phyloP scores from a whole-genome alignment of 345 rosid genomes.

The Litchi chinensis region DNA sequence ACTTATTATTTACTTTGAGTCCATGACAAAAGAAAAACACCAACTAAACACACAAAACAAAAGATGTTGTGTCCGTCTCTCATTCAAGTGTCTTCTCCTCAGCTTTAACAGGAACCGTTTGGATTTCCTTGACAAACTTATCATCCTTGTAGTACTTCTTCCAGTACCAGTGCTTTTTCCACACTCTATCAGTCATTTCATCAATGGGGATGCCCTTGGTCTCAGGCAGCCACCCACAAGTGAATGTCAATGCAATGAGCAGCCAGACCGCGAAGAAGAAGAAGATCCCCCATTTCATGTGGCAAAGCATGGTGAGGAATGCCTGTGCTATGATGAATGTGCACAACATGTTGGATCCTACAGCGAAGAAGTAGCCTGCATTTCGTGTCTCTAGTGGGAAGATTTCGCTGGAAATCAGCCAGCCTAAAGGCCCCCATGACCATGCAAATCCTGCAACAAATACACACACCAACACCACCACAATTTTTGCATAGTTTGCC shows the following conservation, averaged over 20 bases:
- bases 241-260: slow-evolving; percentile 30
- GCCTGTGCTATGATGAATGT: slow-evolving; percentile 65
- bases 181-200: slow-evolving; percentile 55
- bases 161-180: slow-evolving; percentile 77
- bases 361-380: slow-evolving; percentile 55
- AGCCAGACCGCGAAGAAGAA: slow-evolving; percentile 62
- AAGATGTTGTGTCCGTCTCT: not conserved
- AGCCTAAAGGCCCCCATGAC: slow-evolving; percentile 82
- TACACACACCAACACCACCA: slow-evolving; percentile 45
- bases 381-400: slow-evolving; percentile 61
- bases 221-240: slow-evolving; percentile 50
- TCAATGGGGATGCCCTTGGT: slow-evolving; percentile 66
- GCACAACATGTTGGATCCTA: slow-evolving; percentile 51
- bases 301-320: slow-evolving; percentile 55
- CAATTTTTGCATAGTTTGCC: slow-evolving; percentile 27
- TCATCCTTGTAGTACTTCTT: slow-evolving; percentile 31
- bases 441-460: slow-evolving; percentile 67
- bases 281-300: slow-evolving; percentile 48
- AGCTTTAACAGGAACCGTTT: not conserved
- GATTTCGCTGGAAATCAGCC: slow-evolving; percentile 70
- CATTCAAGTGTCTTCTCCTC: not conserved
- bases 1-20: slow-evolving; percentile 12
- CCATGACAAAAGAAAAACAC: not conserved
- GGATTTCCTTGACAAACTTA: slow-evolving; percentile 15
- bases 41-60: not conserved